Percentiles rank a stretch among this genome's conserved stretches.
These are phyloP conservation scores for Lizonia empirigonia DNA, from an alignment of 2,329 filamentous ascomycete genomes.

Conservation along the genomic window DNA sequence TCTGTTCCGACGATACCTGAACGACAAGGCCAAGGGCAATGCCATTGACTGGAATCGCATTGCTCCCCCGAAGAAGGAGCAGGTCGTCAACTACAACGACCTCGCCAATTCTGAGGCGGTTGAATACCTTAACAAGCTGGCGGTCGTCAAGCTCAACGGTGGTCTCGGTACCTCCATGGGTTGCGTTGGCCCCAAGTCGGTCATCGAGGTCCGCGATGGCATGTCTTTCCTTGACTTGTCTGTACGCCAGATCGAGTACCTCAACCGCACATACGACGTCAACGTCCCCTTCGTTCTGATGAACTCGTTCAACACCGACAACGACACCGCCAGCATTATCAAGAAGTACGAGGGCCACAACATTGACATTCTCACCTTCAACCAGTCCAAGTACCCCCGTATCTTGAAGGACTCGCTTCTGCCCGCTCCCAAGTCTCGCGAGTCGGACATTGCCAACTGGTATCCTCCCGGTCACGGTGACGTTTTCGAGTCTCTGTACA, in stretches of 20 bases:
- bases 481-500: conserved; percentile 99
- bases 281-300: conserved; percentile 98
- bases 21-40: conserved; percentile 99
- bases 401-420: conserved; percentile 98
- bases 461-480: conserved; percentile 99
- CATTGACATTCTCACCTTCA: conserved; percentile 99
- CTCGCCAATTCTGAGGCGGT: conserved; percentile 89
- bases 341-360: conserved; percentile 99
- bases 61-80: conserved; percentile 85
- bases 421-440: conserved; percentile 86
- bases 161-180: conserved; percentile 99
- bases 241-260: conserved; percentile 97
- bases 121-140: conserved; percentile 94
- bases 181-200: conserved; percentile 98
- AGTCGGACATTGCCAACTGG: conserved; percentile 93
- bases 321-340: conserved; percentile 98
- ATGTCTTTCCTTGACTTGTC: conserved; percentile 99
- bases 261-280: conserved; percentile 96
- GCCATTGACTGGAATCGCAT: conserved; percentile 96
- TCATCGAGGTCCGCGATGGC: conserved; percentile 98
- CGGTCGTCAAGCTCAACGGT: conserved; percentile 98
- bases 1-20: conserved; percentile 96
- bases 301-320: conserved; percentile 99
- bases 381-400: conserved; percentile 98
- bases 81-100: conserved; percentile 94